A percentile compares a stretch with the other conserved stretches of the same genome.
Evolutionary conservation across 495 filamentous ascomycete species (phyloP).

Genomic region (Xylaria venustula): DNA sequence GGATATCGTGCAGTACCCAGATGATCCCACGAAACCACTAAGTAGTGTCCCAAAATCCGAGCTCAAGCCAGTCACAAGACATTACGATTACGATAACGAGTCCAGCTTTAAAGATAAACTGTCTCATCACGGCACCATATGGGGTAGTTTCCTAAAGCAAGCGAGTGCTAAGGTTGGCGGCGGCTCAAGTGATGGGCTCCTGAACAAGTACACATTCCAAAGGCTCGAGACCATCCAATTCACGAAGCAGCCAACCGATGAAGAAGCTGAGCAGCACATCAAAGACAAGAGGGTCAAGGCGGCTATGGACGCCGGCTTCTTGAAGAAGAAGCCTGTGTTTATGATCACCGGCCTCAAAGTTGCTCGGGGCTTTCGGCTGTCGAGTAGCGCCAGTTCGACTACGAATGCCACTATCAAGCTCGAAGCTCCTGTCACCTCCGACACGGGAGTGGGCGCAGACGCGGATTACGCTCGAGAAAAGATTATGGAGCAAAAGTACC

Average conservation of each 20-base stretch:
- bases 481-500: not conserved
- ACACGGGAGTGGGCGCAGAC: not conserved
- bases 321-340: not conserved
- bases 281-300: not conserved
- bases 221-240: not conserved
- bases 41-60: not conserved
- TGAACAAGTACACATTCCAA: not conserved
- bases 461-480: not conserved
- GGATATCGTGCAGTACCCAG: not conserved
- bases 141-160: not conserved
- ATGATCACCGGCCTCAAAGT: not conserved
- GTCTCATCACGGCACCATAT: not conserved
- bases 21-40: not conserved
- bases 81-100: not conserved
- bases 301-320: not conserved
- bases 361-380: not conserved
- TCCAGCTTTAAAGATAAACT: not conserved
- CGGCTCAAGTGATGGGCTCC: not conserved
- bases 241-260: not conserved
- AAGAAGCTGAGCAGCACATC: not conserved
- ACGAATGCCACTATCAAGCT: not conserved
- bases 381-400: not conserved
- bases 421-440: not conserved
- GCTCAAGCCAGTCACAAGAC: not conserved
- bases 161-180: not conserved